Evolutionary conservation across 148 eudicot species (phyloP), one percentile per base, ranked within the genome.

Genomic region (Mesembryanthemum crystallinum): DNA sequence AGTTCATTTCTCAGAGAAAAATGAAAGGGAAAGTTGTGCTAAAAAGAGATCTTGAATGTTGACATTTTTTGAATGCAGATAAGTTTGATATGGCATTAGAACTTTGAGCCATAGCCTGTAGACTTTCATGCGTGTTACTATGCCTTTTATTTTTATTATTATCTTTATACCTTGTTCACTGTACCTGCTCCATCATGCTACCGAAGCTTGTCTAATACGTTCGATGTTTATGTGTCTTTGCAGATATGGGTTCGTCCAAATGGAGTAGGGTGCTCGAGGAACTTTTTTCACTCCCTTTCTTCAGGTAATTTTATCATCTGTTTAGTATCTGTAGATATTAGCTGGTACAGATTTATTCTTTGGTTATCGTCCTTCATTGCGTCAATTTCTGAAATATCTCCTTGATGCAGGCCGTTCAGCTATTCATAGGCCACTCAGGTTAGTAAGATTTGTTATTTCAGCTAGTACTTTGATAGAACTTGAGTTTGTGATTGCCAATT

Each of bases 361-460:
- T 23, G 20, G 73, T 52, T 10, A 8, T 52, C 9, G 5, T 9
- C 14, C 14, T 6, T 21, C 32, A 28, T 30, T 3, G 43, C 25
- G 11, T 54, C 39, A 30, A n/a, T 59, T 60, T 23, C 30, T 58
- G 75, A 57, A 24, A 37, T 20, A 27, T 45, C 24, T 61, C 15
- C 25, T 27, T 73, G 20, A 15, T 79, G 78, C 78, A 79, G 82
- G 82, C 51, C 27, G 54, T 75, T 74, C 69, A 35, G 52, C 75
- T 37, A 58, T 39, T 14, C 14, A 23, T 11, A 45, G 58, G 54
- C 57, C 74, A 61, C 49, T 68, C 30, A 74, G 82, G 82, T 79
- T 67, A 69, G 82, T 69, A 67, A 39, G 29, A 45, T 37, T 29
- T 43, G 55, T 67, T 69, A 25, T 28, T 27, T 69, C 25, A 14